Conservation (phyloP, 495 filamentous ascomycete species). For the Aspergillus nanangensis region DNA sequence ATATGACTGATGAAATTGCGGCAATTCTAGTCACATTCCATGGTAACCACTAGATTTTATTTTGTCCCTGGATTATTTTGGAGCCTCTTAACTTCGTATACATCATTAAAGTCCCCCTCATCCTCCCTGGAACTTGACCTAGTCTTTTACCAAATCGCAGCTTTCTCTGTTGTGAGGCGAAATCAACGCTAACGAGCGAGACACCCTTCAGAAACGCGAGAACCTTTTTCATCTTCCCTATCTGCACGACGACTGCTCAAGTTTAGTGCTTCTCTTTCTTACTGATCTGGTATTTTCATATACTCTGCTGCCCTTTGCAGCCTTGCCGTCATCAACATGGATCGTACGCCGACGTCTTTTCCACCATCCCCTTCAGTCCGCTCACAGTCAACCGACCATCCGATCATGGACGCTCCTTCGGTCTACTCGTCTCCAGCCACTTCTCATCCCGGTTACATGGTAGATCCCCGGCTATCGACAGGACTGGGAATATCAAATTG, state of each 20-base stretch:
- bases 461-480: conserved; percentile 8
- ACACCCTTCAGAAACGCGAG: not conserved
- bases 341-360: conserved; percentile 9
- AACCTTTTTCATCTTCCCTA: not conserved
- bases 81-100: conserved; percentile 20
- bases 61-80: conserved; percentile 20
- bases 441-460: conserved; percentile 9
- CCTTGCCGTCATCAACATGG: conserved; percentile 11
- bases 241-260: not conserved
- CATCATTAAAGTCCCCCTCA: conserved; percentile 4
- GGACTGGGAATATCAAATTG: conserved; percentile 34
- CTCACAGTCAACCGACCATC: conserved; percentile 5
- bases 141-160: not conserved
- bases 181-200: not conserved
- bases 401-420: conserved; percentile 12
- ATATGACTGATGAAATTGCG: conserved; percentile 17
- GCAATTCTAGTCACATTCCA: conserved; percentile 29
- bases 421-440: conserved; percentile 19
- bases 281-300: too few relatives aligned
- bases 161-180: not conserved
- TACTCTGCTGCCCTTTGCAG: too few relatives aligned
- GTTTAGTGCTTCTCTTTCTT: not conserved
- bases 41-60: conserved; percentile 20
- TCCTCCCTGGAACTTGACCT: not conserved
- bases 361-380: conserved; percentile 6